phyloP scores from a whole-genome alignment of 192 early-diverging fungal species.

The Umbelopsis vinacea region DNA sequence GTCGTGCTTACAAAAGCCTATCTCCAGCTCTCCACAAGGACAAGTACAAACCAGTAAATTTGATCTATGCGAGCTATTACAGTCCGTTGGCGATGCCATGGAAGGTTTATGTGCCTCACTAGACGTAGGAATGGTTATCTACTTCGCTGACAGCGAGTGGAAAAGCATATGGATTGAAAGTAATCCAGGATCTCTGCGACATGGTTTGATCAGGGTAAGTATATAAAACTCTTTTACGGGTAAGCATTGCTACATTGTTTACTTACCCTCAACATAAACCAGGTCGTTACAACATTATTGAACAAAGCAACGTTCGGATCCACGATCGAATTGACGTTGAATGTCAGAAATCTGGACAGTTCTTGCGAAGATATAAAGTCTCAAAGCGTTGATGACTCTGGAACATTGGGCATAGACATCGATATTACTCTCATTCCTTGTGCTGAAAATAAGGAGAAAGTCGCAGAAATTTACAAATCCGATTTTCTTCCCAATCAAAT shows the following conservation, averaged over 20 bases:
- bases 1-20: conserved; percentile 35
- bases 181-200: conserved; percentile 53
- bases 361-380: neutral
- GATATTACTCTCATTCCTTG: neutral
- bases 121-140: conserved; percentile 56
- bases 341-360: neutral
- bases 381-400: neutral
- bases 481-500: neutral
- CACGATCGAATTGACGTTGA: neutral
- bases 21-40: neutral
- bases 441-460: neutral
- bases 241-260: neutral
- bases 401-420: neutral
- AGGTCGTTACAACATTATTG: neutral
- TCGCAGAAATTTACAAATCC: neutral
- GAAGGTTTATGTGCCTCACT: conserved; percentile 51
- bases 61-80: conserved; percentile 59
- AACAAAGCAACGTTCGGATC: neutral
- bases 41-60: conserved; percentile 42
- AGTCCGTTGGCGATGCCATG: conserved; percentile 58
- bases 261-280: neutral
- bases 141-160: conserved; percentile 54
- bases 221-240: neutral
- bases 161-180: conserved; percentile 52
- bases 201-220: conserved; percentile 55